Percentiles rank a stretch among this genome's conserved stretches.
These are phyloP conservation scores for Arachis monticola DNA, from an alignment of 331 rosid species.

Conservation along the genomic window DNA sequence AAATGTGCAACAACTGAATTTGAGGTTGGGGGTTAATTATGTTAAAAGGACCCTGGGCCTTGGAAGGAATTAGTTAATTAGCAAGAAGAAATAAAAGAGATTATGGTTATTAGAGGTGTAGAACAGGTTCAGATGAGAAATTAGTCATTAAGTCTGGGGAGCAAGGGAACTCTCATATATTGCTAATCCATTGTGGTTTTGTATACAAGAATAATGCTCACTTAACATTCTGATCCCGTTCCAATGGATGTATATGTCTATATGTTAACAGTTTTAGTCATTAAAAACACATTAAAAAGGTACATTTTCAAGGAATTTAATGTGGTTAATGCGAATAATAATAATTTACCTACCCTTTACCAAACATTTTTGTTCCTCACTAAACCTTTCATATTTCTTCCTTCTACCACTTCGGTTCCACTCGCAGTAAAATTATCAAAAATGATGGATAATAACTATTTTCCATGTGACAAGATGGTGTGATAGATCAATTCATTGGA, in stretches of 20 bases:
- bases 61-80: no score
- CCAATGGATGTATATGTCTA: no score
- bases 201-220: no score
- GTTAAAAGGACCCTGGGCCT: no score
- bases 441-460: slow-evolving; percentile 32
- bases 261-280: no score
- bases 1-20: background rate
- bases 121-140: no score
- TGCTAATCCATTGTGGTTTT: no score
- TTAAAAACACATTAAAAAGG: slow-evolving; percentile 17
- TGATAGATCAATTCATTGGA: slow-evolving; percentile 14
- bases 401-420: slow-evolving; percentile 41
- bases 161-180: no score
- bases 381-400: slow-evolving; percentile 44
- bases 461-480: slow-evolving; percentile 29
- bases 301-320: background rate
- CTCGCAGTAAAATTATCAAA: slow-evolving; percentile 41
- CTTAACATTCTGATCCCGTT: no score
- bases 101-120: no score
- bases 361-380: slow-evolving; percentile 41
- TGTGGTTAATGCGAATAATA: slow-evolving; percentile 6
- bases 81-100: no score
- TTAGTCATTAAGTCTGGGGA: no score
- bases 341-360: slow-evolving; percentile 34
- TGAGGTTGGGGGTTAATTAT: background rate